These are phyloP conservation scores for Brassica nigra DNA, from an alignment of 345 rosid genomes.

Conservation along the genomic window DNA sequence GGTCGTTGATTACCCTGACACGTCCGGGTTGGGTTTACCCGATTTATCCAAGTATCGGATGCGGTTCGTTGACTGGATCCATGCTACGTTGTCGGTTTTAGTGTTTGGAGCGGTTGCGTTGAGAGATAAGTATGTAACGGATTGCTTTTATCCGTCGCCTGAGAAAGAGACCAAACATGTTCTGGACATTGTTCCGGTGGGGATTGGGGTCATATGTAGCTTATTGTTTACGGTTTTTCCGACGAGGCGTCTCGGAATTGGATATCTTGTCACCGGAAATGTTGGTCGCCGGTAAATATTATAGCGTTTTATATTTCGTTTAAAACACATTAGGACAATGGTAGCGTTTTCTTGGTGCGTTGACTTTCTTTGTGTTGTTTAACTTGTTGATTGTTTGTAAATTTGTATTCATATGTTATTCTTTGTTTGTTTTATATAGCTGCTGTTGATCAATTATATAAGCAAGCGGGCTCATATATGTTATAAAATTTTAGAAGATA, in stretches of 20 bases:
- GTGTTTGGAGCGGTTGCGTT: slow-evolving; percentile 73
- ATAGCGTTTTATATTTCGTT: background rate
- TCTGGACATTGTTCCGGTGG: slow-evolving; percentile 66
- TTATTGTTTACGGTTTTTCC: slow-evolving; percentile 76
- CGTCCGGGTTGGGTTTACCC: slow-evolving; percentile 41
- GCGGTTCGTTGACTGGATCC: slow-evolving; percentile 63
- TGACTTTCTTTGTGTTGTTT: slow-evolving; percentile 19
- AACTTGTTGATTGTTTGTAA: background rate
- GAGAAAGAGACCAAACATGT: slow-evolving; percentile 57
- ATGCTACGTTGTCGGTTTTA: slow-evolving; percentile 57
- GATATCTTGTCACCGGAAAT: slow-evolving; percentile 63
- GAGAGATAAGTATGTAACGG: slow-evolving; percentile 66
- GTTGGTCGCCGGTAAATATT: slow-evolving; percentile 23
- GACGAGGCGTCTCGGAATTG: slow-evolving; percentile 80
- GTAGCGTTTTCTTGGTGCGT: slow-evolving; percentile 6
- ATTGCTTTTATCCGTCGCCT: slow-evolving; percentile 68
- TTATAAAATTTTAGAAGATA: background rate
- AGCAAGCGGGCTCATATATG: slow-evolving; percentile 2
- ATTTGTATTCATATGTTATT: background rate
- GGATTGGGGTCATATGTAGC: slow-evolving; percentile 72
- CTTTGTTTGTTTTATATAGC: background rate
- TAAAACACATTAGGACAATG: background rate
- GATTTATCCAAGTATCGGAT: slow-evolving; percentile 57
- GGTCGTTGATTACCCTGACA: slow-evolving; percentile 61
- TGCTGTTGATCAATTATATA: background rate